A percentile compares a stretch with the other conserved stretches of the same genome.
Evolutionary conservation across 768 basidiomycete species (phyloP).

Genomic region (Mycena olivaceomarginata): DNA sequence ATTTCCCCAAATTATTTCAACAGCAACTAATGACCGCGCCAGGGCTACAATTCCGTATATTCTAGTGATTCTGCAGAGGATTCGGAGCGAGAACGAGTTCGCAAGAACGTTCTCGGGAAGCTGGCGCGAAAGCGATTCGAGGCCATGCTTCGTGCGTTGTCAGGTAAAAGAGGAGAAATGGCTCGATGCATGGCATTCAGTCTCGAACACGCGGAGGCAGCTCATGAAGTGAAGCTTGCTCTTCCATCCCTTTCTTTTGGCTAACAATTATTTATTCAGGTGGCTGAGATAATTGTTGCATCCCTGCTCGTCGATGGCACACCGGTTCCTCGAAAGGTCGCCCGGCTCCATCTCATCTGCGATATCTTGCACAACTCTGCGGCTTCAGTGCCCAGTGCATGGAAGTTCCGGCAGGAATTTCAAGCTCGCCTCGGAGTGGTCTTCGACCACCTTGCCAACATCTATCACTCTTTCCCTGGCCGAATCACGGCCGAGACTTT

Average conservation of each 20-base stretch:
- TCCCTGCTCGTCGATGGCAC: conserved; percentile 95
- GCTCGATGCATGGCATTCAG: conserved; percentile 99
- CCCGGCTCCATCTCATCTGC: conserved; percentile 95
- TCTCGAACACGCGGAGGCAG: conserved; percentile 96
- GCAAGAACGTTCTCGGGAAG: conserved; percentile 86
- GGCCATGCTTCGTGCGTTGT: conserved; percentile 90
- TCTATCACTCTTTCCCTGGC: conserved; percentile 97
- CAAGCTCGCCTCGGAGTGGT: conserved; percentile 94
- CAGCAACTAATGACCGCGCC: conserved; percentile 19
- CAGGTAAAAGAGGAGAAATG: conserved; percentile 91
- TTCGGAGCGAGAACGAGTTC: conserved; percentile 88
- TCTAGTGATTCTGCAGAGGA: conserved; percentile 97
- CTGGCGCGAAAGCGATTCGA: conserved; percentile 91
- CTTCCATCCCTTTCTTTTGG: not conserved
- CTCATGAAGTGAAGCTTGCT: conserved; percentile 82
- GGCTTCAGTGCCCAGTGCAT: conserved; percentile 94
- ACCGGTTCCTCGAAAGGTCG: conserved; percentile 97
- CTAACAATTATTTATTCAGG: conserved; percentile 63
- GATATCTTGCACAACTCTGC: conserved; percentile 99
- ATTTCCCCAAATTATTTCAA: conserved; percentile 16
- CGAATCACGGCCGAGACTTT: conserved; percentile 97
- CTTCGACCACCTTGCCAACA: conserved; percentile 95
- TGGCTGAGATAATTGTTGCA: conserved; percentile 92
- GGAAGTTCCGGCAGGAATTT: conserved; percentile 98
- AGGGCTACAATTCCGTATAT: conserved; percentile 93